Evolutionary conservation across 371 early-diverging fungal species (phyloP).

Genomic region (Circinella umbellata): DNA sequence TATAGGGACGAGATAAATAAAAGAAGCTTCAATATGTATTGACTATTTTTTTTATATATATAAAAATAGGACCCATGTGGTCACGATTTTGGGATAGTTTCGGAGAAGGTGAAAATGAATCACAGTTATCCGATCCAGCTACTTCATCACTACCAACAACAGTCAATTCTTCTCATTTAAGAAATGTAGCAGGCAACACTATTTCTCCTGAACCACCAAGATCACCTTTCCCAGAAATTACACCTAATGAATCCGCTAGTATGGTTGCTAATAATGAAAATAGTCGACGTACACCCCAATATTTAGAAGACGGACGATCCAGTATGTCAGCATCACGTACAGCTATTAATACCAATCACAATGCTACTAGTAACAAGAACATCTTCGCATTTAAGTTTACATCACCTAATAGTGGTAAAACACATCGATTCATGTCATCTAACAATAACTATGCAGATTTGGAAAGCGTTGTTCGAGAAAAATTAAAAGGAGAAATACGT

Average conservation of each 20-base stretch:
- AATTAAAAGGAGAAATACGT: constrained; percentile 22
- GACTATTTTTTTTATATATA: neutral
- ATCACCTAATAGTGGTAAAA: constrained; percentile 25
- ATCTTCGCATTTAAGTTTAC: constrained; percentile 37
- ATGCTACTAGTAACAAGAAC: constrained; percentile 6
- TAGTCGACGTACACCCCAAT: constrained; percentile 1
- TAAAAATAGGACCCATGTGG: constrained; percentile 49
- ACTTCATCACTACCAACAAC: constrained; percentile 23
- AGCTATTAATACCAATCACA: neutral
- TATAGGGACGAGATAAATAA: no score
- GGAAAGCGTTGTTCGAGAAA: constrained; percentile 24
- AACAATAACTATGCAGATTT: constrained; percentile 24
- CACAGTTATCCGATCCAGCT: constrained; percentile 43
- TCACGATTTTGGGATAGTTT: constrained; percentile 57
- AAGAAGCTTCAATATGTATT: no score
- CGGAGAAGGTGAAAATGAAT: constrained; percentile 41
- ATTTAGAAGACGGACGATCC: constrained; percentile 25
- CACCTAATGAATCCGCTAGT: constrained; percentile 56
- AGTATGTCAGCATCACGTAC: constrained; percentile 19
- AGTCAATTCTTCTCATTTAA: neutral
- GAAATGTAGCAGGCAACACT: constrained; percentile 17
- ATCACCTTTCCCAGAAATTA: constrained; percentile 44
- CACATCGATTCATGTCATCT: constrained; percentile 31
- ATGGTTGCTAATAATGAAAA: constrained; percentile 33
- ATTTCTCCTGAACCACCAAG: constrained; percentile 49